Evolutionary conservation across 192 early-diverging fungal genomes (phyloP), one percentile per base, ranked within the genome.

Genomic region (Phycomyces nitens): DNA sequence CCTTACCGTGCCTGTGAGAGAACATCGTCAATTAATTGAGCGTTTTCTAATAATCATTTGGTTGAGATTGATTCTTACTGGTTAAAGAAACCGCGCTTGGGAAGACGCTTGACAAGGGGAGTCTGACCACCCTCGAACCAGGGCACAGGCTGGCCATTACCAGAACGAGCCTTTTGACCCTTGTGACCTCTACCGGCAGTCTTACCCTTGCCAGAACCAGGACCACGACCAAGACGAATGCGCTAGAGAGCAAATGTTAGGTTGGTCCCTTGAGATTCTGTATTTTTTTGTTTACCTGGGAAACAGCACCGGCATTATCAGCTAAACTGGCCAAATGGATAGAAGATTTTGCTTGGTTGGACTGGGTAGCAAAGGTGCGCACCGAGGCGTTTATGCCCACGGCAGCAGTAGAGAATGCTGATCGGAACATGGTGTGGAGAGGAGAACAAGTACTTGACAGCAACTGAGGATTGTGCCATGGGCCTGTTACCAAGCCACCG

Each of bases 81-180:
- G 72, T 89, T 92, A 66, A 80, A 81, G 70, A 92, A 92, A 55
- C 94, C 94, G 60, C 90, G 84, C 75, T 95, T 93, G 2, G 94
- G 94, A 44, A 96, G 86, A 27, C 86, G 82, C 47, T 84, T 84
- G 22, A 86, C 83, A 44, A 97, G 65, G 50, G 93, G 91, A 16
- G 89, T 92, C 69, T 97, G 94, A 27, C 96, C 96, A 65, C 96
- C 96, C 73, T 96, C 93, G 66, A 94, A 98, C 20, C 86, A 91
- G 2, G 88, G 90, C 20, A 81, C 77, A 18, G 94, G 93, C 50
- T 88, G 82, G 56, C 84, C 74, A 54, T 90, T 92, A 58, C 88
- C 84, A 7, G 85, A 68, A 9, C 92, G 87, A 23, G 91, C 86
- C 39, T 94, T 88, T 70, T 88, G 94, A 58, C 96, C 96, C 77